These are phyloP conservation scores for Penicillium atrosanguineum DNA, from an alignment of 495 filamentous ascomycete genomes.

Conservation along the genomic window DNA sequence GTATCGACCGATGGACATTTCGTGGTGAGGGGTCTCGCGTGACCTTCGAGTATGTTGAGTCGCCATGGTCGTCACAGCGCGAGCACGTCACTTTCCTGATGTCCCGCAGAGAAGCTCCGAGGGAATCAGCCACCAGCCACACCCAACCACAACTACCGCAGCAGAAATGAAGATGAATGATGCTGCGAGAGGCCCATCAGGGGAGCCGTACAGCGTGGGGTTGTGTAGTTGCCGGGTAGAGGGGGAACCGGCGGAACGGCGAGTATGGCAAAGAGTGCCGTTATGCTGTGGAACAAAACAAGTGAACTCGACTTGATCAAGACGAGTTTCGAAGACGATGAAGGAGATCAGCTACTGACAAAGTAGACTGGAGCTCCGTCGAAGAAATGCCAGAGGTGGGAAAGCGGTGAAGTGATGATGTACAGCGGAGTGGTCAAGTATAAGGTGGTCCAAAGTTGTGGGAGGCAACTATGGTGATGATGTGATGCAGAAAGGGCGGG, in stretches of 20 bases:
- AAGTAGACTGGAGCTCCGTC: not conserved
- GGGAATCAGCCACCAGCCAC: constrained; percentile 19
- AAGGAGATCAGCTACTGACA: not conserved
- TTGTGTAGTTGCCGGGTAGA: constrained; percentile 13
- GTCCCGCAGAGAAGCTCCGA: constrained; percentile 8
- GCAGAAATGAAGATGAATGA: constrained; percentile 22
- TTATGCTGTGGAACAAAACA: constrained; percentile 12
- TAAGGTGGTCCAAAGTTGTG: constrained; percentile 10
- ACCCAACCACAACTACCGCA: constrained; percentile 44
- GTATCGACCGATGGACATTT: constrained; percentile 74
- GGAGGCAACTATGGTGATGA: constrained; percentile 29
- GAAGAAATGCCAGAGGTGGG: constrained; percentile 10
- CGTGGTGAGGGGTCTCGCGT: constrained; percentile 43
- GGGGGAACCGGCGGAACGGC: constrained; percentile 16
- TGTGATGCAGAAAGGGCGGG: constrained; percentile 31
- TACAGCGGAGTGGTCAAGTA: constrained; percentile 10
- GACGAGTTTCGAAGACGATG: constrained; percentile 2
- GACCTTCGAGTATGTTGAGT: constrained; percentile 44
- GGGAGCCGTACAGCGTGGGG: constrained; percentile 17
- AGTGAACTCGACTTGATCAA: constrained; percentile 7
- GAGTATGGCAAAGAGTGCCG: constrained; percentile 9
- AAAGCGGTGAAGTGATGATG: constrained; percentile 32
- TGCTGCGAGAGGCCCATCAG: constrained; percentile 37
- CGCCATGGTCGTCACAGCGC: constrained; percentile 34
- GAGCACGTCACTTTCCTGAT: constrained; percentile 10